These are phyloP conservation scores for Linderniella brevidens DNA, from an alignment of 257 asterid species.

Conservation along the genomic window DNA sequence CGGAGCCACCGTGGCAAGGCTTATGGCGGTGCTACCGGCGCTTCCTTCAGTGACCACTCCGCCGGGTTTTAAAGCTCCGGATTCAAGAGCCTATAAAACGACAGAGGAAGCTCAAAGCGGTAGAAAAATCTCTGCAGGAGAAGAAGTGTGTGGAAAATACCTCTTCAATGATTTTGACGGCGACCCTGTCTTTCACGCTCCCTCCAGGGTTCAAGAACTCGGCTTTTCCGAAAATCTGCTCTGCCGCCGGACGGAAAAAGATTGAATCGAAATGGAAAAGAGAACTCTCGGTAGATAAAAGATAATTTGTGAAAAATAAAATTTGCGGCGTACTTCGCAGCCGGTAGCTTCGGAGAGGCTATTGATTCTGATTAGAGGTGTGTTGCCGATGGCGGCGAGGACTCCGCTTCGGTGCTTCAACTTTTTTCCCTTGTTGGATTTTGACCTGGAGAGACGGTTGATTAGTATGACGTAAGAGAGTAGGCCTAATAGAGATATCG, in stretches of 20 bases:
- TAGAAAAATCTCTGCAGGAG: too few relatives aligned
- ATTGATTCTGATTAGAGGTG: conserved; percentile 80
- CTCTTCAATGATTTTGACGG: conserved; percentile 86
- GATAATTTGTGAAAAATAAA: not conserved
- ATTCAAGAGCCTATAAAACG: conserved; percentile 52
- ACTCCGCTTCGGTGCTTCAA: conserved; percentile 41
- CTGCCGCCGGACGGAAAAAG: not conserved
- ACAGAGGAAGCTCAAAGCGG: conserved; percentile 1
- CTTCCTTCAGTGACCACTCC: conserved; percentile 95
- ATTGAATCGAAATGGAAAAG: not conserved
- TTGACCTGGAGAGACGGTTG: conserved; percentile 16
- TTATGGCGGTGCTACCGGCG: conserved; percentile 97
- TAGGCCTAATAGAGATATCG: conserved; percentile 31
- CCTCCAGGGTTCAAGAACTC: conserved; percentile 98
- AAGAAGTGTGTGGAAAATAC: conserved; percentile 12
- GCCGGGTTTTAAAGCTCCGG: conserved; percentile 64
- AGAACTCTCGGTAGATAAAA: not conserved
- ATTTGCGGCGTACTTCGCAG: conserved; percentile 41
- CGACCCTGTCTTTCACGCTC: conserved; percentile 90
- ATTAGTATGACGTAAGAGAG: conserved; percentile 31
- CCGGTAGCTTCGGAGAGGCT: conserved; percentile 91
- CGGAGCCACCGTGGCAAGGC: conserved; percentile 93
- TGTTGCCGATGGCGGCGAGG: conserved; percentile 81
- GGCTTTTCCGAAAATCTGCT: conserved; percentile 82
- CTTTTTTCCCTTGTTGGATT: conserved; percentile 15